A percentile compares a stretch with the other conserved stretches of the same genome.
These are phyloP conservation scores for Acmispon strigosus DNA, from an alignment of 306 rosid genomes.

Conservation along the genomic window DNA sequence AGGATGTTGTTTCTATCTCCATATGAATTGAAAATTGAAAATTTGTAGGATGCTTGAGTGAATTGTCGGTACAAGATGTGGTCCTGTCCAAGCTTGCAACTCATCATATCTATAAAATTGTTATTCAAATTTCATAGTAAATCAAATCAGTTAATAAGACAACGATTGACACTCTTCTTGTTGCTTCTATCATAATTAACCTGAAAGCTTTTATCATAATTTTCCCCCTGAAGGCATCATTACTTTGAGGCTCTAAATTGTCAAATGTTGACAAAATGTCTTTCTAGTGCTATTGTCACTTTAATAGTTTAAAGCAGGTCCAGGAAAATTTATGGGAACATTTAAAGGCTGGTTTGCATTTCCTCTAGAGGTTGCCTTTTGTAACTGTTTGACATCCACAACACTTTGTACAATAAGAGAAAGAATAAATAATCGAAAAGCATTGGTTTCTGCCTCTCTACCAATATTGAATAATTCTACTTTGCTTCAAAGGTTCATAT, in stretches of 20 bases:
- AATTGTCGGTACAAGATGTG: background rate
- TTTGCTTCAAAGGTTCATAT: background rate
- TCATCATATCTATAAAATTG: background rate
- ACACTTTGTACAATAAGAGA: background rate
- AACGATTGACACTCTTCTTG: background rate
- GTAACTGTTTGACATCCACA: slow-evolving; percentile 9
- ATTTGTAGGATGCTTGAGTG: background rate
- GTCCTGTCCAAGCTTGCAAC: background rate
- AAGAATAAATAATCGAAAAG: background rate
- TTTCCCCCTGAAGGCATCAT: slow-evolving; percentile 20
- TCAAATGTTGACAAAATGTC: slow-evolving; percentile 35
- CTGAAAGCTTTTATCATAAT: background rate
- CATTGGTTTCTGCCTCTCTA: background rate
- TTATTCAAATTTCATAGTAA: background rate
- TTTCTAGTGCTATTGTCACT: slow-evolving; percentile 21
- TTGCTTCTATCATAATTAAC: slow-evolving; percentile 4
- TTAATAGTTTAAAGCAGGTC: slow-evolving; percentile 17
- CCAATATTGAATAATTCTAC: slow-evolving; percentile 7
- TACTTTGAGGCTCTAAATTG: slow-evolving; percentile 11
- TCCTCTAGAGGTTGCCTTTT: background rate
- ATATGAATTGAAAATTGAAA: background rate
- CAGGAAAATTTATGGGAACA: slow-evolving; percentile 2
- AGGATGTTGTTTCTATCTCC: background rate
- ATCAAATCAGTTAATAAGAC: background rate
- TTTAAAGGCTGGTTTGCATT: slow-evolving; percentile 21